Percentiles rank a stretch among this genome's conserved stretches.
Conservation (phyloP, 805 yeast genomes). For the Hanseniaspora nectarophila region DNA sequence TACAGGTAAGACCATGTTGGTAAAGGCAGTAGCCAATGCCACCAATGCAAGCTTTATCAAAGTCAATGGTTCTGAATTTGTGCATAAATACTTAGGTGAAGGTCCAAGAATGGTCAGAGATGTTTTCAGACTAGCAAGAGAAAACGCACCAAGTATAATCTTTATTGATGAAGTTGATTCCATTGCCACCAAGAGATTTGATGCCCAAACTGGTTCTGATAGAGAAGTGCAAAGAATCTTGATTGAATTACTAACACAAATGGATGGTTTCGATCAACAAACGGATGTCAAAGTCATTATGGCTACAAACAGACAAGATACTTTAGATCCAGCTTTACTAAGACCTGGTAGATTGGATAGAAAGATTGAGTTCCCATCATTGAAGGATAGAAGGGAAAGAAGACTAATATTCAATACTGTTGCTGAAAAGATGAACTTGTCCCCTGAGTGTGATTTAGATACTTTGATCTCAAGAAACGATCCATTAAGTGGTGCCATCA, state of each 20-base stretch:
- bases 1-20: slow-evolving; percentile 98
- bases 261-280: slow-evolving; percentile 98
- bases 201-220: slow-evolving; percentile 99
- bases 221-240: slow-evolving; percentile 97
- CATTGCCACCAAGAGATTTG: slow-evolving; percentile 96
- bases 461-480: slow-evolving; percentile 90
- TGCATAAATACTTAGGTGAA: slow-evolving; percentile 95
- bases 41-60: slow-evolving; percentile 93
- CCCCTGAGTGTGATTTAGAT: slow-evolving; percentile 95
- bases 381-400: slow-evolving; percentile 95
- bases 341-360: slow-evolving; percentile 98
- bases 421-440: slow-evolving; percentile 93
- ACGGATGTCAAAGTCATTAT: slow-evolving; percentile 93
- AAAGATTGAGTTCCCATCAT: slow-evolving; percentile 91
- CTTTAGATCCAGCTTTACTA: slow-evolving; percentile 92
- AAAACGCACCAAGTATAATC: slow-evolving; percentile 91
- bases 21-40: slow-evolving; percentile 95
- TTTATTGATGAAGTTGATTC: slow-evolving; percentile 98
- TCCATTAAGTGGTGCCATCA: slow-evolving; percentile 91
- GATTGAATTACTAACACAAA: slow-evolving; percentile 89
- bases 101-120: slow-evolving; percentile 99
- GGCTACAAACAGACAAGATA: slow-evolving; percentile 99
- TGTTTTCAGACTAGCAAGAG: slow-evolving; percentile 92
- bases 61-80: slow-evolving; percentile 96
- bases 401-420: slow-evolving; percentile 90